Conservation (phyloP, 2,329 filamentous ascomycete species). For the Hypoxylon sp. region DNA sequence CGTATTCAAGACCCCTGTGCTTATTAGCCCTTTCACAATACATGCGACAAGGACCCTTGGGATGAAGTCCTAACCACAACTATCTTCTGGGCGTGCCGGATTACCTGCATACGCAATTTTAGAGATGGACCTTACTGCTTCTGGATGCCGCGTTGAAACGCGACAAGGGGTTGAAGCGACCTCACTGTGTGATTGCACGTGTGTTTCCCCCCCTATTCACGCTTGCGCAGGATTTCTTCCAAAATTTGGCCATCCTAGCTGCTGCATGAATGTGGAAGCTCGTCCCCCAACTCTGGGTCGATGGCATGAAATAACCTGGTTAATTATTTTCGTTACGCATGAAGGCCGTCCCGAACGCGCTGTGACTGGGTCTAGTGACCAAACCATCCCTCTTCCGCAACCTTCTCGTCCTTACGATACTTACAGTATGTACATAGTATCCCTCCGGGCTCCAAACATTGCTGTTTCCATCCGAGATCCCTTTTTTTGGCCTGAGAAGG, state of each 20-base stretch:
- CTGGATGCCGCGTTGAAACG: conserved; percentile 35
- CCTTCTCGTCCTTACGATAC: conserved; percentile 1
- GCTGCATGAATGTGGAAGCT: conserved; percentile 40
- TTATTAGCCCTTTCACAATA: conserved; percentile 16
- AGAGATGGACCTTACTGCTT: conserved; percentile 26
- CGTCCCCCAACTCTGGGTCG: conserved; percentile 23
- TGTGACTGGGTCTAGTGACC: conserved; percentile 10
- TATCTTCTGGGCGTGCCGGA: conserved; percentile 23
- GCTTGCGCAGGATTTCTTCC: conserved; percentile 21
- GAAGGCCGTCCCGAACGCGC: conserved; percentile 20
- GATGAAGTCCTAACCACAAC: conserved; percentile 22
- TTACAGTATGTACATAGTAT: no score
- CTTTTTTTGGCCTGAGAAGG: background rate
- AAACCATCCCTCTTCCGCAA: conserved; percentile 6
- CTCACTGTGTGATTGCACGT: conserved; percentile 34
- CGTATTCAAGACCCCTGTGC: no score
- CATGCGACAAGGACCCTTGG: conserved; percentile 14
- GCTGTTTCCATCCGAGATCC: background rate
- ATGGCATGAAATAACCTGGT: conserved; percentile 29
- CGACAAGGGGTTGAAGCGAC: conserved; percentile 33
- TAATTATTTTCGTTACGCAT: conserved; percentile 32
- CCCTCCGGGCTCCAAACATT: background rate
- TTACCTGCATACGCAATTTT: conserved; percentile 33
- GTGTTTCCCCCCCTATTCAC: conserved; percentile 41
- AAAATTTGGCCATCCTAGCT: conserved; percentile 39